These are phyloP conservation scores for Mucor indicus DNA, from an alignment of 371 early-diverging fungal species.

Conservation along the genomic window DNA sequence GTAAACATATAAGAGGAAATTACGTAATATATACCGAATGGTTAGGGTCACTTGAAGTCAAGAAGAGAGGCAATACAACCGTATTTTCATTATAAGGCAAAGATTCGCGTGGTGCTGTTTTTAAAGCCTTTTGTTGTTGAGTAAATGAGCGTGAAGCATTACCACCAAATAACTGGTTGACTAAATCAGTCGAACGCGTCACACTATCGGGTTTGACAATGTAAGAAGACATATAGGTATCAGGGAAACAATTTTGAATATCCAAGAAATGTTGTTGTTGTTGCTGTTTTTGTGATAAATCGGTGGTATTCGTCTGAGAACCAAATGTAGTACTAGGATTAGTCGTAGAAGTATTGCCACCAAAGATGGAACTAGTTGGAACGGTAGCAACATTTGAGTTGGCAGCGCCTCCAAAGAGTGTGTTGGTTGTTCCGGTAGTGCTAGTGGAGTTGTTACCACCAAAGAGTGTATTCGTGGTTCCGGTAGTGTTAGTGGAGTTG, in stretches of 20 bases:
- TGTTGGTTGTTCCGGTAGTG: too few relatives aligned
- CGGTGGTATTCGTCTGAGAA: not conserved
- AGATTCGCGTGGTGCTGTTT: too few relatives aligned
- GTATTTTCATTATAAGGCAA: not conserved
- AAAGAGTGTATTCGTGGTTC: too few relatives aligned
- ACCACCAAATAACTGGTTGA: slow-evolving; percentile 3
- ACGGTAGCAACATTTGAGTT: not conserved
- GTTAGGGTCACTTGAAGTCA: not conserved
- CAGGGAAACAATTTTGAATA: slow-evolving; percentile 20
- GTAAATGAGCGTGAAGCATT: too few relatives aligned
- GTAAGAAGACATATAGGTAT: slow-evolving; percentile 4
- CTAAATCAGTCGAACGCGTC: slow-evolving; percentile 18
- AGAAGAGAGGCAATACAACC: not conserved
- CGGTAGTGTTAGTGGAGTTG: too few relatives aligned
- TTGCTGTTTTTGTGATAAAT: slow-evolving; percentile 17
- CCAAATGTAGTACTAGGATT: too few relatives aligned
- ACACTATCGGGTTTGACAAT: slow-evolving; percentile 13
- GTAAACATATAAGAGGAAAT: too few relatives aligned
- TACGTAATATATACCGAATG: too few relatives aligned
- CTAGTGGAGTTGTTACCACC: too few relatives aligned
- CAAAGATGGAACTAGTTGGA: not conserved
- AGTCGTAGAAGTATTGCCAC: not conserved
- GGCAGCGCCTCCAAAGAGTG: too few relatives aligned
- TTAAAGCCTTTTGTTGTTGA: too few relatives aligned
- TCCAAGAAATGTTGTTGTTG: slow-evolving; percentile 10